phyloP scores from a whole-genome alignment of 768 basidiomycete genomes.

The Scleroderma citrinum region DNA sequence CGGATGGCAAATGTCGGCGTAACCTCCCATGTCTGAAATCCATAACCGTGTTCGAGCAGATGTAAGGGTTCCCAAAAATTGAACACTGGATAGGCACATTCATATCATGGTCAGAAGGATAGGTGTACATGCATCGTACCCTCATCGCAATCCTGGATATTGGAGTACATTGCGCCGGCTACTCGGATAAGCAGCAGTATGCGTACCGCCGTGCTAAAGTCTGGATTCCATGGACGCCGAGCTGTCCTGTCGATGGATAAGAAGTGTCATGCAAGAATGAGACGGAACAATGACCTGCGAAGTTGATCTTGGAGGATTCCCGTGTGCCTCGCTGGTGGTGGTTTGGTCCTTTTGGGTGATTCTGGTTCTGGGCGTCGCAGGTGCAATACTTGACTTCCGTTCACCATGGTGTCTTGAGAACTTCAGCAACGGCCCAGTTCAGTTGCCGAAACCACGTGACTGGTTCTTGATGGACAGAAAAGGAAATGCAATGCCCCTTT shows the following conservation, averaged over 20 bases:
- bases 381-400: constrained; percentile 45
- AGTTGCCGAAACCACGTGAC: background rate
- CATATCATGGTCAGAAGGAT: background rate
- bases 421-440: no score
- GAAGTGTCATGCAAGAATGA: background rate
- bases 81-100: constrained; percentile 58
- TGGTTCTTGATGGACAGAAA: background rate
- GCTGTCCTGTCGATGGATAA: constrained; percentile 41
- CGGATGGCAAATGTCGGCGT: constrained; percentile 88
- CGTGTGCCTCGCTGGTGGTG: constrained; percentile 42
- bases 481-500: no score
- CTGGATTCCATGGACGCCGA: constrained; percentile 79
- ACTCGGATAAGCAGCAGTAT: constrained; percentile 78
- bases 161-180: constrained; percentile 88
- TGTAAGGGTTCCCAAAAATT: constrained; percentile 99
- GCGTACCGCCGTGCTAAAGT: constrained; percentile 78
- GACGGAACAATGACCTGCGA: constrained; percentile 45
- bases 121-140: constrained; percentile 39
- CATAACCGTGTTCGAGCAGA: constrained; percentile 77
- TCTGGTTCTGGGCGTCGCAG: constrained; percentile 45
- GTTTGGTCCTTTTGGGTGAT: constrained; percentile 14
- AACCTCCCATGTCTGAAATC: constrained; percentile 98
- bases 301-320: constrained; percentile 79
- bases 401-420: constrained; percentile 33
- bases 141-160: constrained; percentile 96